Base-by-base conservation (phyloP, 257 asterid species). In the Jasminum sambac region DNA sequence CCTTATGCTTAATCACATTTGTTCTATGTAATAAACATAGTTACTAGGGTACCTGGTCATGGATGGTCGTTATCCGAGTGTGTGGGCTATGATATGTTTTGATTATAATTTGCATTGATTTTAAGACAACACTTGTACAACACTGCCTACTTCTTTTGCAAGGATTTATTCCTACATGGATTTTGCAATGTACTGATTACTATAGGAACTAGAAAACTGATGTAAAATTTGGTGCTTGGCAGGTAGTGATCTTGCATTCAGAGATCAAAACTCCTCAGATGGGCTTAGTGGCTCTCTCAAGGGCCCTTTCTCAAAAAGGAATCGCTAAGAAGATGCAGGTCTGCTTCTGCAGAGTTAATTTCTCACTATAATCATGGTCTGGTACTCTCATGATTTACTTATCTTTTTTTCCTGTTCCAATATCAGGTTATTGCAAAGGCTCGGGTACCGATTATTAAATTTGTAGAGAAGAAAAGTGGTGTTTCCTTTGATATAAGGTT, bases 281-380 rank as follows among this genome's bases (percentile, higher is more conserved):
- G 39, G 99, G 99, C 68, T 85, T 91, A 52, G 85, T 79, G 11
- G 99, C 99, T 80, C 98, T 95, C 69, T 83, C 99, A 39, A 85
- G 85, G 78, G 98, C 97, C 66, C 84, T 95, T 30, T 89, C 96
- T 12, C 98, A 87, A 70, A 85, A 85, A 68, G 91, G 95, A 82
- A 85, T 91, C 72, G 96, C 97, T 55, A 95, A 89, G 84, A 89
- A 89, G 77, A 89, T 95, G 63, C 99, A 95, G 98, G 99, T 91
- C 61, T 40, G 40, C 6, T 55, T 55, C 62, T 69, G 66, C 42
- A 21, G 71, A 68, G 77, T 68, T 68, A 48, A 64, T 26, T 55
- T 71, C 66, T 83, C 60, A 13, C 43, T n/a, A 40, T 44, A 44
- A 66, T 70, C 14, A 40, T 37, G 24, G 71, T 72, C 70, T 39